These are phyloP conservation scores for Spathaspora sp. DNA, from an alignment of 1,139 yeast genomes.

Conservation along the genomic window DNA sequence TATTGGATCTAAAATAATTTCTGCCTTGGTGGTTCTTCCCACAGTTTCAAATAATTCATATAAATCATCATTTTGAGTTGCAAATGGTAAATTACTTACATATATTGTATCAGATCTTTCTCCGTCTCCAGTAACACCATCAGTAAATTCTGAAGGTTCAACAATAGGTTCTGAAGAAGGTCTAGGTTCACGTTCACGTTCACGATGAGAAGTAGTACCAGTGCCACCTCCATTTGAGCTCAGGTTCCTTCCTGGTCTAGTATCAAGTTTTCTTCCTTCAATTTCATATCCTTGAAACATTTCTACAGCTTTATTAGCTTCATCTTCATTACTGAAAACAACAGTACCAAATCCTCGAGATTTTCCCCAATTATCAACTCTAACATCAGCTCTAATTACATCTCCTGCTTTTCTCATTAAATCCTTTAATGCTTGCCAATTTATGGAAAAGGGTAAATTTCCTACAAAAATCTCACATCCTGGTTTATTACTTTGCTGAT, in stretches of 20 bases:
- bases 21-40: conserved; percentile 76
- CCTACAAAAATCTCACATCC: conserved; percentile 79
- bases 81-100: conserved; percentile 82
- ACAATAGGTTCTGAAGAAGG: conserved; percentile 7
- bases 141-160: conserved; percentile 57
- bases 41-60: conserved; percentile 84
- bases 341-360: conserved; percentile 88
- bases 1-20: conserved; percentile 58
- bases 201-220: conserved; percentile 11
- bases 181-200: conserved; percentile 4
- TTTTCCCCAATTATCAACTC: conserved; percentile 66
- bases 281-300: conserved; percentile 64
- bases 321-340: conserved; percentile 57
- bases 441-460: conserved; percentile 75
- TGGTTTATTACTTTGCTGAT: conserved; percentile 22
- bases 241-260: conserved; percentile 53
- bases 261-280: conserved; percentile 69
- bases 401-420: conserved; percentile 76
- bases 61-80: conserved; percentile 82
- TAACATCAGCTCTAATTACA: conserved; percentile 79
- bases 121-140: conserved; percentile 66
- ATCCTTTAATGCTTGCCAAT: conserved; percentile 86
- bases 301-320: conserved; percentile 61
- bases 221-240: conserved; percentile 12
- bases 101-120: conserved; percentile 61